Evolutionary conservation across 257 asterid genomes (phyloP).

Genomic region (Solanum dulcamara): DNA sequence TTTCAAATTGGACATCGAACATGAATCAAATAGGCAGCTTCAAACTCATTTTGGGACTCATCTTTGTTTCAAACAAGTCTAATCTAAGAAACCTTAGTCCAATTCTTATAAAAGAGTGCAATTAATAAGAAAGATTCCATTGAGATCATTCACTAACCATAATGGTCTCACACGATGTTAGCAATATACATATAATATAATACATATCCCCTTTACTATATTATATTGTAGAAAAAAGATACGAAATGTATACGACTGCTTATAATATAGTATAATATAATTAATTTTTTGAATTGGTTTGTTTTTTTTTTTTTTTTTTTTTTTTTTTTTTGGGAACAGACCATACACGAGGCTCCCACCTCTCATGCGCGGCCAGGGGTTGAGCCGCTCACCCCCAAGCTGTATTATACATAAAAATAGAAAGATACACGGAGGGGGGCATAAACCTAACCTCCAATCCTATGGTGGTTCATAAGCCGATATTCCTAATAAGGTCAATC

Average conservation of each 20-base stretch:
- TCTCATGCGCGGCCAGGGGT: no score
- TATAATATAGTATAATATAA: background rate
- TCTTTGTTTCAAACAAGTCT: background rate
- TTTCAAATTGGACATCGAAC: background rate
- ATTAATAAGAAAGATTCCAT: background rate
- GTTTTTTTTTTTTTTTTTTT: no score
- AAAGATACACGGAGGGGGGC: no score
- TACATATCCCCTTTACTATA: background rate
- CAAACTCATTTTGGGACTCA: background rate
- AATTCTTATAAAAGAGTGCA: background rate
- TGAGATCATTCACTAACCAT: background rate
- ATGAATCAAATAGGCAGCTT: background rate
- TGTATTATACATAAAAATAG: no score
- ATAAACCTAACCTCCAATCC: no score
- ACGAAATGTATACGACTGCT: background rate
- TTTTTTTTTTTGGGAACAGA: no score
- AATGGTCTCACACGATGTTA: background rate
- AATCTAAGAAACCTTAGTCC: background rate
- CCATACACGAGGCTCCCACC: no score
- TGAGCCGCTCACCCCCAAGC: no score
- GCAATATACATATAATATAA: background rate
- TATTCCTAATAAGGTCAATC: no score
- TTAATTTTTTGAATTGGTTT: background rate
- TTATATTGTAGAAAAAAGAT: background rate
- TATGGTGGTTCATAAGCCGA: no score